A percentile compares a stretch with the other conserved stretches of the same genome.
phyloP scores from a whole-genome alignment of 805 yeast genomes.

The Priceomyces fermenticarens region DNA sequence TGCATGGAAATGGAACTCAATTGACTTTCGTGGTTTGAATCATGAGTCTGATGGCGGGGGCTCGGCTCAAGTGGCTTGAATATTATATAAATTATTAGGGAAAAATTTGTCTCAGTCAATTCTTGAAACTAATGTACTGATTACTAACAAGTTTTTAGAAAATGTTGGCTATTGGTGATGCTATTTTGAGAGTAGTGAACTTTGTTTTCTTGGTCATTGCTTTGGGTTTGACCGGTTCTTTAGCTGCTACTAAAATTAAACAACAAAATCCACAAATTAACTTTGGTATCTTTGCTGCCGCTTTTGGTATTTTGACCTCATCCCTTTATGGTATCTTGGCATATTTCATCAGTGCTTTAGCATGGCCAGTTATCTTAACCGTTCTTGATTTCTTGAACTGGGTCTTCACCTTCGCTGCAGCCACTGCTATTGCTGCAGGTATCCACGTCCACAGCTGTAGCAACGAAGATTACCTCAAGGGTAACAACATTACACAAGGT shows the following conservation, averaged over 20 bases:
- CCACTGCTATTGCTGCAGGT: constrained; percentile 90
- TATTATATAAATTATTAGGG: too few relatives aligned
- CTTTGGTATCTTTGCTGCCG: constrained; percentile 82
- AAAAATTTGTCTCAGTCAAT: neutral
- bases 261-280: constrained; percentile 77
- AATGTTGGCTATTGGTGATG: constrained; percentile 72
- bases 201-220: constrained; percentile 73
- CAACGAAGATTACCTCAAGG: constrained; percentile 59
- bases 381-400: constrained; percentile 80
- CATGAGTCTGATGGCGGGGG: too few relatives aligned
- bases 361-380: constrained; percentile 81
- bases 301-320: constrained; percentile 80
- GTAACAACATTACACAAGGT: constrained; percentile 74
- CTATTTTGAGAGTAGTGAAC: constrained; percentile 69
- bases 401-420: constrained; percentile 92
- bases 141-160: neutral
- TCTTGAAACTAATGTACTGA: neutral
- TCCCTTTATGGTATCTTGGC: constrained; percentile 78
- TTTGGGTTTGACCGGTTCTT: constrained; percentile 87
- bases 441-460: constrained; percentile 83
- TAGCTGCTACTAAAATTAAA: constrained; percentile 58
- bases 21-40: too few relatives aligned
- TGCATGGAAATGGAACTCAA: too few relatives aligned
- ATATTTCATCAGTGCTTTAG: constrained; percentile 70
- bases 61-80: too few relatives aligned